Conservation (phyloP, 257 asterid species). For the Solanum etuberosum region DNA sequence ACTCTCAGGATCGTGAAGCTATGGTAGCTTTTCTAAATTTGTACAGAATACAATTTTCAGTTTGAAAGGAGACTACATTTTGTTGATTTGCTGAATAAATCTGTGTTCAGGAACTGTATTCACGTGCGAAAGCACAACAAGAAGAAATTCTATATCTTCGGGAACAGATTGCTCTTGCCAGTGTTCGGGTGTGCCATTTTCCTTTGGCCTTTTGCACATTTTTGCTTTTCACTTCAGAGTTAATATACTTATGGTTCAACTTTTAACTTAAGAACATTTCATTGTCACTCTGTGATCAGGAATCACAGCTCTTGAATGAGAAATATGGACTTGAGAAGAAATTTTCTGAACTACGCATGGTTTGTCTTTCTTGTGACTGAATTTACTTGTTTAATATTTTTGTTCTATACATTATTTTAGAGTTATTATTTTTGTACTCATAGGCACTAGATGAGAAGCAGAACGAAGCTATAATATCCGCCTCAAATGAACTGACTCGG, state of each 20-base stretch:
- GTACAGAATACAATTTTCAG: neutral
- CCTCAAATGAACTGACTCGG: conserved; percentile 72
- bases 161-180: conserved; percentile 74
- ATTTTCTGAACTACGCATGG: conserved; percentile 87
- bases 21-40: conserved; percentile 36
- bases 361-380: conserved; percentile 20
- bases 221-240: neutral
- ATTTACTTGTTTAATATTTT: neutral
- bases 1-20: conserved; percentile 51
- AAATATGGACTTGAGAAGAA: conserved; percentile 66
- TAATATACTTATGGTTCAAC: conserved; percentile 3
- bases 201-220: neutral
- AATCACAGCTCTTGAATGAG: conserved; percentile 72
- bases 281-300: conserved; percentile 30
- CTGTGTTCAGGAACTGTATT: conserved; percentile 43
- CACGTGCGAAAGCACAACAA: conserved; percentile 53
- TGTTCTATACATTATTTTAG: neutral
- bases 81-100: conserved; percentile 3
- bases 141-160: conserved; percentile 60
- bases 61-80: neutral
- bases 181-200: conserved; percentile 52
- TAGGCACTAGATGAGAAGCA: conserved; percentile 97
- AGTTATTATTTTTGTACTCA: neutral
- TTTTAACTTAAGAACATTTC: conserved; percentile 4
- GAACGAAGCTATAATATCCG: conserved; percentile 72